Percentiles rank a stretch among this genome's conserved stretches.
These are phyloP conservation scores for Pezicula rhizophila DNA, from an alignment of 2,329 filamentous ascomycete genomes.

Conservation along the genomic window DNA sequence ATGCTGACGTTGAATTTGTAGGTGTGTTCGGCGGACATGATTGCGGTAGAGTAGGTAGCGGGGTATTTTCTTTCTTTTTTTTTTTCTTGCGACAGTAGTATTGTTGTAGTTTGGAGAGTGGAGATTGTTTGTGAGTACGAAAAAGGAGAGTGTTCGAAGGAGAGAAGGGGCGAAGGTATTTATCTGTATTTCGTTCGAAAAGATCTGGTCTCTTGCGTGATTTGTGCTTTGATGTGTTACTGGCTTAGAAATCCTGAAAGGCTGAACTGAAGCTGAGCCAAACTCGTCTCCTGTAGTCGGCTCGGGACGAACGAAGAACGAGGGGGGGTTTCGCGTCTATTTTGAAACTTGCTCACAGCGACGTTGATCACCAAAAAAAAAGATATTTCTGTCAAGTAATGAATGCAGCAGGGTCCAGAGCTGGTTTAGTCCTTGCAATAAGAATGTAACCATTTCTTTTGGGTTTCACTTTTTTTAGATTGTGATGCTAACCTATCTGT, in stretches of 20 bases:
- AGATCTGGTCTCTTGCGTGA: conserved; percentile 1
- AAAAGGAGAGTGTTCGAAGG: no score
- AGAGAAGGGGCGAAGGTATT: background rate
- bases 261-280: no score
- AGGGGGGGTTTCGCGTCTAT: no score
- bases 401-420: no score
- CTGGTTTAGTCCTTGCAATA: no score
- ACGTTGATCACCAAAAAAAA: no score
- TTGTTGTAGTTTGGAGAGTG: background rate
- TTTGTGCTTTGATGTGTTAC: background rate
- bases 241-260: no score
- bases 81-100: background rate
- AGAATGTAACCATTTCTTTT: background rate
- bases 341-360: no score
- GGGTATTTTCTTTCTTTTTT: background rate
- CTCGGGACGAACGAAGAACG: no score
- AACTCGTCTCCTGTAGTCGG: no score
- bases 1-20: conserved; percentile 96
- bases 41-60: conserved; percentile 1
- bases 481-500: no score
- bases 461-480: background rate
- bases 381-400: no score
- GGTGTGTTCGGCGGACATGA: conserved; percentile 53
- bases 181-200: background rate
- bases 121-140: background rate